Conservation (phyloP, 805 yeast species). For the Priceomyces fermenticarens region DNA sequence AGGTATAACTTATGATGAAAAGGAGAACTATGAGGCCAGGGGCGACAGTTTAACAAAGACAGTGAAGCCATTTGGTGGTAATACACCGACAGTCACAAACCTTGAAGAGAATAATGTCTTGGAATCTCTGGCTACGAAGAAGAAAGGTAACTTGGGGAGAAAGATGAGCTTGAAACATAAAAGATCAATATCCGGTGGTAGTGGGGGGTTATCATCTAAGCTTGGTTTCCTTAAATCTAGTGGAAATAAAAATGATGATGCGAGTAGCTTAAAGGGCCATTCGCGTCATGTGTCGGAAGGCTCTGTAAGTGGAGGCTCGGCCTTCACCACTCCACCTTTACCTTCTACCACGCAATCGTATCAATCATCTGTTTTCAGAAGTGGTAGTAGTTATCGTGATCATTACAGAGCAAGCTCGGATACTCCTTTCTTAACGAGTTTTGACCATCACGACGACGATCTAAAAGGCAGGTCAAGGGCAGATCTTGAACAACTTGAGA, state of each 20-base stretch:
- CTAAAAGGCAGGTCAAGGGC: constrained; percentile 18
- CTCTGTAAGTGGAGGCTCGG: constrained; percentile 25
- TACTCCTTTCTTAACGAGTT: constrained; percentile 25
- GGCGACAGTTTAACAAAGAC: constrained; percentile 5
- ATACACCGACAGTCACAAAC: constrained; percentile 35
- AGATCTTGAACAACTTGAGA: constrained; percentile 39
- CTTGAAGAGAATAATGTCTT: constrained; percentile 22
- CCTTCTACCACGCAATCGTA: constrained; percentile 28
- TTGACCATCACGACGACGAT: constrained; percentile 11
- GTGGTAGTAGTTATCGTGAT: constrained; percentile 11
- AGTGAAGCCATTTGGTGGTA: constrained; percentile 6
- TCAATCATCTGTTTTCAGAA: constrained; percentile 3
- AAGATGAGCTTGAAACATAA: constrained; percentile 37
- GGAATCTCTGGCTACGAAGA: constrained; percentile 11
- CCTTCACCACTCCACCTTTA: constrained; percentile 45
- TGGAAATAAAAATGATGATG: constrained; percentile 11
- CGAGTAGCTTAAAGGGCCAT: constrained; percentile 20
- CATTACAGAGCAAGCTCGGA: constrained; percentile 47
- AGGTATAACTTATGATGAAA: constrained; percentile 25
- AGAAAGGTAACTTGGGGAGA: constrained; percentile 26
- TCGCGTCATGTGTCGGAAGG: constrained; percentile 41
- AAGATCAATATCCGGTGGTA: constrained; percentile 38
- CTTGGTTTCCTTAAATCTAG: constrained; percentile 31
- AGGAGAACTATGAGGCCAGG: constrained; percentile 2
- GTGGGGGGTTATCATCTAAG: constrained; percentile 22